Base-by-base conservation (phyloP, 192 early-diverging fungal species). In the Spizellomyces punctatus region DNA sequence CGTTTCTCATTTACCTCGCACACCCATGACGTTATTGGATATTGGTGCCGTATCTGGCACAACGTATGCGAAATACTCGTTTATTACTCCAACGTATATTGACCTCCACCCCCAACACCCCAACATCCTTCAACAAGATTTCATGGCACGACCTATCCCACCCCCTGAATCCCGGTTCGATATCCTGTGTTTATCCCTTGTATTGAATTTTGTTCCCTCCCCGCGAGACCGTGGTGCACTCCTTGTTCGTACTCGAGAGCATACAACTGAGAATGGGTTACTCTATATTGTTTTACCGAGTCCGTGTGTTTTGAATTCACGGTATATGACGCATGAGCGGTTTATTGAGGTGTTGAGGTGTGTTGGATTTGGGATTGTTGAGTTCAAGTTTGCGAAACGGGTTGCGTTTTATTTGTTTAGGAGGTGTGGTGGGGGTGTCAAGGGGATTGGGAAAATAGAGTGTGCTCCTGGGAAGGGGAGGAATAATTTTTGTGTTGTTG, bases 151-250 rank as follows among this genome's bases (percentile, higher is more conserved):
- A 73, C 79, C 84, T 9, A 69, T 78, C 5, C 85, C 85, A 0
- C 19, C 52, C 0, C 67, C 19, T 5, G 78, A 72, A 21, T 67
- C 76, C 0, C 67, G 76, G 19, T 96, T 92, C 76, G 82, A 96
- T 62, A 85, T 93, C 27, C 78, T 96, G 0, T 92, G 91, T 64
- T 80, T 96, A 16, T 90, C 87, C 12, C 73, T 96, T 0, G 95
- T 96, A 0, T 88, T 96, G 55, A 96, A 96, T 75, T 96, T 96
- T 86, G 91, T 94, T 0, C 89, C 89, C 5, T 91, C 94, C 80
- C 83, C 89, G 4, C 75, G 63, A 8, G 79, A 82, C 49, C 80
- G 95, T 74, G 95, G 85, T 78, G 63, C 46, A 52, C 46, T 48
- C 83, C 78, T 93, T 5, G 55, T 77, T 14, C 79, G 79, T 8